Evolutionary conservation across 202 grass and related monocot genomes (phyloP), one percentile per base, ranked within the genome.

Genomic region (Miscanthus sacchariflorus): DNA sequence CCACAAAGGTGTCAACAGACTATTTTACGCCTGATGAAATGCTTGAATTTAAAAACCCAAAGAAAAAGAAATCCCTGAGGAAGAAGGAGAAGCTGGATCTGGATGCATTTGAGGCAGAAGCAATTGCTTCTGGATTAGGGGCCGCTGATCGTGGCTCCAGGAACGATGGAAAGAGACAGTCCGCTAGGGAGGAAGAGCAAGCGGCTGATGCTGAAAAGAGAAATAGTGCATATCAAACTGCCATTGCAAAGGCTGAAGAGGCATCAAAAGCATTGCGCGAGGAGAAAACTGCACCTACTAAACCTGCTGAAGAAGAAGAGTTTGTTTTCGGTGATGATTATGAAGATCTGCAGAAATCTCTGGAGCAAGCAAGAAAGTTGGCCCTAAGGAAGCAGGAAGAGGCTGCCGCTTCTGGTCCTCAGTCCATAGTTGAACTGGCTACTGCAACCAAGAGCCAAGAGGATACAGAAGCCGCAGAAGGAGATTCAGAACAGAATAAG

Each of bases 41-140:
- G 96, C 86, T 99, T 85, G 86, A 90, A 82, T 99, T 95, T 82
- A 95, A 95, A 82, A 99, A 96, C 82, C 96, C 96, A 75, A 99
- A 96, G 93, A 99, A 99, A 87, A 99, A 99, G 90, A 99, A 99
- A 90, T 99, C 91, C n/a, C 72, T 95, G 81, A 92, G 97, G 50
- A 99, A 96, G 85, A 99, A 96, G 86, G 93, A 92, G 74, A 99
- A 96, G 76, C 79, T 99, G 44, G 92, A 99, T 86, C 83, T 96
- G 46, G 91, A 99, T 92, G 94, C 89, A 3, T 69, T 99, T 83
- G 97, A 99, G 88, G 90, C 94, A 65, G 97, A 99, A 82, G 94
- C 94, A 36, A 93, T 81, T 75, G 91, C 92, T 84, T 79, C 96
- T 85, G 96, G 94, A 84, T 65, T 96, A 75, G 94, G 97, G n/a